Conservation (phyloP, 352 stramenopile species). For the Pythium insidiosum region DNA sequence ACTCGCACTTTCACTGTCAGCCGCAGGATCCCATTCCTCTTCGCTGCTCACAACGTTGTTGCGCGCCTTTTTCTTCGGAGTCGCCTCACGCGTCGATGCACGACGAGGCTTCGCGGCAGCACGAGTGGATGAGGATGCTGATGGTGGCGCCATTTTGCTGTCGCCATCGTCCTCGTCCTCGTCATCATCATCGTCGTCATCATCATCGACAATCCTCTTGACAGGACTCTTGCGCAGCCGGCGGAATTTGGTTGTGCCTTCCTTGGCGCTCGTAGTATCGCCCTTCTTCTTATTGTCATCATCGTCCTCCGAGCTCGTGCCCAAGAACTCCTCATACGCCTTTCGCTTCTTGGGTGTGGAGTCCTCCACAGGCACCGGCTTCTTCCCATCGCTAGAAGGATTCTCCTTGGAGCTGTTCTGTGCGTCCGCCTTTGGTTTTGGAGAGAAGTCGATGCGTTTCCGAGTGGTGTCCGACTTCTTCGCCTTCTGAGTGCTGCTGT, state of each 20-base stretch:
- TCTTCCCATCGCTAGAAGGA: constrained; percentile 4
- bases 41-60: constrained; percentile 34
- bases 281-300: constrained; percentile 15
- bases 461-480: constrained; percentile 16
- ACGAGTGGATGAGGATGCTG: too few relatives aligned
- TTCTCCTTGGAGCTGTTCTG: constrained; percentile 8
- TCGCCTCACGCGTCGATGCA: background rate
- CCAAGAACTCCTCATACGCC: constrained; percentile 62
- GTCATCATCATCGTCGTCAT: constrained; percentile 65
- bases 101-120: background rate
- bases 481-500: background rate
- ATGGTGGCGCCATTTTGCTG: constrained; percentile 1
- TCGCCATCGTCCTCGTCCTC: constrained; percentile 58
- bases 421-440: constrained; percentile 34
- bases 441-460: constrained; percentile 74
- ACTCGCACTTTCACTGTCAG: constrained; percentile 12
- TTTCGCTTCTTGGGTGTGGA: constrained; percentile 42
- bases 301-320: constrained; percentile 43
- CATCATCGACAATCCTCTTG: constrained; percentile 68
- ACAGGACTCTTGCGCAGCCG: constrained; percentile 10
- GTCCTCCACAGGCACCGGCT: background rate
- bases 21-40: constrained; percentile 26
- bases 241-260: constrained; percentile 14
- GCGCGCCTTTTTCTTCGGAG: constrained; percentile 4
- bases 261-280: constrained; percentile 28